A percentile compares a stretch with the other conserved stretches of the same genome.
phyloP scores from a whole-genome alignment of 495 filamentous ascomycete genomes.

The Penicillium canescens region DNA sequence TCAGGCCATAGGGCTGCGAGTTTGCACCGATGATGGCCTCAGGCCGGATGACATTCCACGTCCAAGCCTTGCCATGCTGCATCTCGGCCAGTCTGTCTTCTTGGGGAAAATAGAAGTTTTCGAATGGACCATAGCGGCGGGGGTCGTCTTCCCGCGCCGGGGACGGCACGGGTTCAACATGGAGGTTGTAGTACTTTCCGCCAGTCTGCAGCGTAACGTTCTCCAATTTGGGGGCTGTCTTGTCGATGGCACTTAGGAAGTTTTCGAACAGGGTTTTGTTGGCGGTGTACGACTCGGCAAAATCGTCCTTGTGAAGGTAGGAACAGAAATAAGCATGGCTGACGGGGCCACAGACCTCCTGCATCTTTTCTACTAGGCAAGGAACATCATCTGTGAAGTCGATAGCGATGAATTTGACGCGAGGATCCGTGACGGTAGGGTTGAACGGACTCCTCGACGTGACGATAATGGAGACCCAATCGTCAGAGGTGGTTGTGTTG shows the following conservation, averaged over 20 bases:
- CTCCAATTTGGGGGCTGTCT: constrained; percentile 1
- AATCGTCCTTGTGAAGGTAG: constrained; percentile 26
- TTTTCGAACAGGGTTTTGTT: constrained; percentile 25
- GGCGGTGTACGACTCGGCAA: background rate
- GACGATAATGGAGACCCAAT: constrained; percentile 18
- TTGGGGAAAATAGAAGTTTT: constrained; percentile 12
- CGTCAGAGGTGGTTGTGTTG: background rate
- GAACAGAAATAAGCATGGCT: constrained; percentile 31
- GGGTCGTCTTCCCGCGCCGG: background rate
- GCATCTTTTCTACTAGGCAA: constrained; percentile 6
- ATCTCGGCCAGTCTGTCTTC: constrained; percentile 4
- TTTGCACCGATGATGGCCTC: constrained; percentile 14
- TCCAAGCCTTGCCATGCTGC: constrained; percentile 11
- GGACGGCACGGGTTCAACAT: background rate
- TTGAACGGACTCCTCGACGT: constrained; percentile 22
- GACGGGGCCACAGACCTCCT: constrained; percentile 12
- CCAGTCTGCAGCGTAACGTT: constrained; percentile 7
- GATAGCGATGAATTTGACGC: constrained; percentile 26
- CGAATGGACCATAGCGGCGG: background rate
- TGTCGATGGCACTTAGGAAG: constrained; percentile 14
- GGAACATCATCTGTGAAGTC: constrained; percentile 9
- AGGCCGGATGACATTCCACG: constrained; percentile 20
- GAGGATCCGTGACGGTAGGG: constrained; percentile 11
- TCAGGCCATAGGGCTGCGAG: constrained; percentile 10
- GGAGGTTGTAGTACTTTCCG: constrained; percentile 7